Base-by-base conservation (phyloP, 371 early-diverging fungal species). In the Actinomortierella ambigua region DNA sequence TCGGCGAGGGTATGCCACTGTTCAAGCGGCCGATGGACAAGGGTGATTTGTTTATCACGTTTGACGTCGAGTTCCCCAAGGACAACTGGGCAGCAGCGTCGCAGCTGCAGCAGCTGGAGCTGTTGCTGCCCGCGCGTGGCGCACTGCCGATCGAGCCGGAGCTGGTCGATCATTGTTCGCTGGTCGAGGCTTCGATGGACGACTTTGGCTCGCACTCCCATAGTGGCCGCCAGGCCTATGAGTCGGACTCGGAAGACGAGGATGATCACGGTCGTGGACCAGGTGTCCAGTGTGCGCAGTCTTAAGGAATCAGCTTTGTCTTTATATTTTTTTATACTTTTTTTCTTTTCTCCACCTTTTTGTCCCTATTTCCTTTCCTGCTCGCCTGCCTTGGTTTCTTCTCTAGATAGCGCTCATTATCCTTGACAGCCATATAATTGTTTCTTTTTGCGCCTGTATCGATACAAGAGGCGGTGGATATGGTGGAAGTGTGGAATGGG, bases 1-100 rank as follows among this genome's bases (percentile, higher is more conserved):
- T 75, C 52, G 85, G 89, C 63, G 96, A 98, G 81, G 99, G 99
- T 56, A 97, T 99, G 97, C 99, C 99, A 44, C 88, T 84, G 61
- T 91, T 88, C 81, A 89, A 87, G 69, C 85, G 91, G 24, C 95
- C 95, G 52, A 93, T 93, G 69, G 87, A 89, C 68, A 87, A 88
- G 70, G 99, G 99, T 53, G 92, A 95, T 81, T 81, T 99, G 24
- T 95, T 90, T 78, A 77, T 98, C 69, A 86, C 89, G 57, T 99
- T 99, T 76, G 92, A 93, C 41, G 85, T 99, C 56, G 88, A 88
- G 68, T 99, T 99, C 89, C 99, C 99, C n/a, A 69, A 81, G 47
- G 76, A 88, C 48, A 85, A 88, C 78, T 95, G 94, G 87, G 75
- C 88, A 48, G 52, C 82, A 46, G 82, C 65, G n/a, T 18, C 26